Evolutionary conservation across 129 eudicot genomes (phyloP).

Genomic region (Mikania micrantha): DNA sequence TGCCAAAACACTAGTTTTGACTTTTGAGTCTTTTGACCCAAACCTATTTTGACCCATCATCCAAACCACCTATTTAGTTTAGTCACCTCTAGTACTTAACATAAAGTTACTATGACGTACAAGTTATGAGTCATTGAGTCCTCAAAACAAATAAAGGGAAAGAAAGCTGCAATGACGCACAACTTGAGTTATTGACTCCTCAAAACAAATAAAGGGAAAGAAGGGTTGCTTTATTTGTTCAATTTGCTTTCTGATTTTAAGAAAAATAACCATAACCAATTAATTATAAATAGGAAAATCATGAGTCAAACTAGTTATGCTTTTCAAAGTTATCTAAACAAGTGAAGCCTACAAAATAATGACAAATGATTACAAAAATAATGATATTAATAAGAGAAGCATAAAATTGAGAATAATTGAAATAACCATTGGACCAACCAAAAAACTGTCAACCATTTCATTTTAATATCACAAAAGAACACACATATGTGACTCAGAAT

Average conservation of each 20-base stretch:
- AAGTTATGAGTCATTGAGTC: not conserved
- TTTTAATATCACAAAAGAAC: slow-evolving; percentile 9
- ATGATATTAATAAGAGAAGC: not conserved
- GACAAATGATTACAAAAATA: not conserved
- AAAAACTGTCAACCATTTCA: slow-evolving; percentile 9
- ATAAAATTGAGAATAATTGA: not conserved
- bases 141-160: not conserved
- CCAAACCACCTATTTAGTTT: not conserved
- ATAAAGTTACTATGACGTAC: not conserved
- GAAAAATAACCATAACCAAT: not conserved
- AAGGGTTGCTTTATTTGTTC: not conserved
- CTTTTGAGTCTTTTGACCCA: too few species aligned
- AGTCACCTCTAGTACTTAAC: not conserved
- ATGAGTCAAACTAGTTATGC: not conserved
- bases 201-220: not conserved
- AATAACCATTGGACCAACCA: not conserved
- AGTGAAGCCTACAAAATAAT: not conserved
- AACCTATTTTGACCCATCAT: not conserved
- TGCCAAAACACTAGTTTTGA: not conserved
- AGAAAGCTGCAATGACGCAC: not conserved
- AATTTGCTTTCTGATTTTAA: not conserved
- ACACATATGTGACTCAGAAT: not conserved
- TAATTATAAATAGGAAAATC: not conserved
- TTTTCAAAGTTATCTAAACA: slow-evolving; percentile 1
- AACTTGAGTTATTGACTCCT: not conserved